phyloP scores from a whole-genome alignment of 768 basidiomycete species.

The Auricularia cornea region DNA sequence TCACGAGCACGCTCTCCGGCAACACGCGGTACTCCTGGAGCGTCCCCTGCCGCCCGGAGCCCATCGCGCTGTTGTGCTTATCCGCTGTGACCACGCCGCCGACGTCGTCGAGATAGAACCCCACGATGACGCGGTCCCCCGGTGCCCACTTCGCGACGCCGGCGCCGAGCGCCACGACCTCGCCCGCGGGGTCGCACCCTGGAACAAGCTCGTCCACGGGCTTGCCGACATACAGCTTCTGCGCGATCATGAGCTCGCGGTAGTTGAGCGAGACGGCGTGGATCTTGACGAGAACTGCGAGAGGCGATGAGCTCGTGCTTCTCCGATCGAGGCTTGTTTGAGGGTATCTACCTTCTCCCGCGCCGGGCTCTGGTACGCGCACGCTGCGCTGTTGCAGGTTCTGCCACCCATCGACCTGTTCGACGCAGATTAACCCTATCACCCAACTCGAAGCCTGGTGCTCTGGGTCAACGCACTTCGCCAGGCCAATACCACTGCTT shows the following conservation, averaged over 20 bases:
- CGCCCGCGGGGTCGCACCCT: not conserved
- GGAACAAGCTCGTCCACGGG: not conserved
- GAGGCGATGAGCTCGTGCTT: not conserved
- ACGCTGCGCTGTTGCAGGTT: not conserved
- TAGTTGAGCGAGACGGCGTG: not conserved
- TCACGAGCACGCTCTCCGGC: slow-evolving; percentile 26
- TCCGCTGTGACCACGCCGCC: not conserved
- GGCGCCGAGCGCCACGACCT: not conserved
- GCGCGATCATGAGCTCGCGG: not conserved
- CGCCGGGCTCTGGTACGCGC: not conserved
- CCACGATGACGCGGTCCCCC: not conserved
- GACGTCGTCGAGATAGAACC: not conserved
- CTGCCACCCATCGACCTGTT: not conserved
- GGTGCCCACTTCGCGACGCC: not conserved
- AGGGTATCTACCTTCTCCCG: not conserved
- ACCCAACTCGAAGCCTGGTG: no score
- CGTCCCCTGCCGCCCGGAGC: not conserved
- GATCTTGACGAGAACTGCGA: not conserved
- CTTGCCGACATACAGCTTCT: not conserved
- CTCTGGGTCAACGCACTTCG: not conserved
- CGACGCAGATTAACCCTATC: not conserved
- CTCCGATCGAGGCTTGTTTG: not conserved
- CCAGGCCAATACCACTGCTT: not conserved
- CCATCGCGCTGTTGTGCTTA: not conserved
- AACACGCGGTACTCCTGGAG: not conserved